phyloP scores from a whole-genome alignment of 352 stramenopile genomes.

The Globisporangium solare region DNA sequence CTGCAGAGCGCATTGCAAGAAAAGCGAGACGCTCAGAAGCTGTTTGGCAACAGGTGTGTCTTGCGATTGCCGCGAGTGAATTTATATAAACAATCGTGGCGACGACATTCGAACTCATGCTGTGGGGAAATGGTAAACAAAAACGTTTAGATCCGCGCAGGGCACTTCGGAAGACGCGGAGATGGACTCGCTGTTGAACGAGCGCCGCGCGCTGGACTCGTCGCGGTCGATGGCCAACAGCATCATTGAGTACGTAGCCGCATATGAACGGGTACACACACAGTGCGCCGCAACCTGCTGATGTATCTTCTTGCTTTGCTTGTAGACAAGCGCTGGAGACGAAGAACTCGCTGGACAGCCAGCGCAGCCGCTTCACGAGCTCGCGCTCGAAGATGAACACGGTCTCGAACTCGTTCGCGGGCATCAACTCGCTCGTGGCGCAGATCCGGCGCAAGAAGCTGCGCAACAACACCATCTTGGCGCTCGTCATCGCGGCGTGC shows the following conservation, averaged over 20 bases:
- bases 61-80: background rate
- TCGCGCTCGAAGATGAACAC: slow-evolving; percentile 80
- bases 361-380: slow-evolving; percentile 85
- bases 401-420: slow-evolving; percentile 89
- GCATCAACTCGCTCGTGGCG: slow-evolving; percentile 95
- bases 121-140: background rate
- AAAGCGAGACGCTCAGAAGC: slow-evolving; percentile 75
- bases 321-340: slow-evolving; percentile 74
- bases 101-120: background rate
- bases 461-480: slow-evolving; percentile 96
- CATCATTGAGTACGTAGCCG: slow-evolving; percentile 68
- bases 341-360: slow-evolving; percentile 85
- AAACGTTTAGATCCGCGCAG: slow-evolving; percentile 28
- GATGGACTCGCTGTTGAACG: slow-evolving; percentile 77
- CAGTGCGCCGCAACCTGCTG: slow-evolving; percentile 10
- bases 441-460: slow-evolving; percentile 95
- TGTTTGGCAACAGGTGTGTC: slow-evolving; percentile 72
- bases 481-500: slow-evolving; percentile 93
- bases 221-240: slow-evolving; percentile 77
- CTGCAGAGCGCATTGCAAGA: slow-evolving; percentile 72
- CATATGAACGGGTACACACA: background rate
- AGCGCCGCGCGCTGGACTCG: slow-evolving; percentile 73
- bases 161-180: slow-evolving; percentile 55
- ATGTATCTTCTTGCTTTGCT: slow-evolving; percentile 20
- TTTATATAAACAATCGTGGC: background rate